Percentiles rank a stretch among this genome's conserved stretches.
These are phyloP conservation scores for Sextonia rubra DNA, from an alignment of 164 flowering plant species.

Conservation along the genomic window DNA sequence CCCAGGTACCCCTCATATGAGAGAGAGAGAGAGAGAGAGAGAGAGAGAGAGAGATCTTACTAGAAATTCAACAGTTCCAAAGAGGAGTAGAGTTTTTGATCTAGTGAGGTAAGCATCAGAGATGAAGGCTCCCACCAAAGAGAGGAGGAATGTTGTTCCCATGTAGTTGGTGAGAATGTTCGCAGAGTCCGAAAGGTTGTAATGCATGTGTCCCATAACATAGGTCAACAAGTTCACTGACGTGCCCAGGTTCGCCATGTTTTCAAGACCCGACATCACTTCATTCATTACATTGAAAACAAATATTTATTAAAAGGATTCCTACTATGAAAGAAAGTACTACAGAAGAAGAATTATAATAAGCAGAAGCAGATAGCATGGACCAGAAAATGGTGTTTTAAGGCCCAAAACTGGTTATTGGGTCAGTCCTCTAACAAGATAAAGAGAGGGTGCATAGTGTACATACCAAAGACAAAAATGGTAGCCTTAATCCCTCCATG, in stretches of 20 bases:
- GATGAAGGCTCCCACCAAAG: conserved; percentile 21
- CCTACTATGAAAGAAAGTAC: background rate
- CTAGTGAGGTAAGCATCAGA: conserved; percentile 21
- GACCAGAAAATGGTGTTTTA: background rate
- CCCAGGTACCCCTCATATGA: background rate
- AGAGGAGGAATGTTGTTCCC: conserved; percentile 21
- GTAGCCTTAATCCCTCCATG: conserved; percentile 8
- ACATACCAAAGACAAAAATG: conserved; percentile 5
- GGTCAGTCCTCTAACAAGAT: background rate
- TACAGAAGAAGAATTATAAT: background rate
- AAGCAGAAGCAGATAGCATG: background rate
- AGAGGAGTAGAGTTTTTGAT: conserved; percentile 12
- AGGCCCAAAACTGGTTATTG: background rate
- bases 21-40: background rate
- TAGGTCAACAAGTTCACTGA: conserved; percentile 18
- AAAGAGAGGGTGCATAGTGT: background rate
- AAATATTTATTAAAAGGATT: too few relatives aligned
- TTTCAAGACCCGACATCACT: conserved; percentile 18
- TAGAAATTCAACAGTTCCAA: conserved; percentile 19
- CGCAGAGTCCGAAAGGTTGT: conserved; percentile 13
- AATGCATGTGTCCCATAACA: conserved; percentile 17
- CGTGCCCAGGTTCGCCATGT: conserved; percentile 18
- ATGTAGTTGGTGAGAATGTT: conserved; percentile 18
- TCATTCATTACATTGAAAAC: background rate
- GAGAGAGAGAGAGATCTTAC: conserved; percentile 2